Evolutionary conservation across 2,329 filamentous ascomycete species (phyloP).

Genomic region (Diaporthe sp.): DNA sequence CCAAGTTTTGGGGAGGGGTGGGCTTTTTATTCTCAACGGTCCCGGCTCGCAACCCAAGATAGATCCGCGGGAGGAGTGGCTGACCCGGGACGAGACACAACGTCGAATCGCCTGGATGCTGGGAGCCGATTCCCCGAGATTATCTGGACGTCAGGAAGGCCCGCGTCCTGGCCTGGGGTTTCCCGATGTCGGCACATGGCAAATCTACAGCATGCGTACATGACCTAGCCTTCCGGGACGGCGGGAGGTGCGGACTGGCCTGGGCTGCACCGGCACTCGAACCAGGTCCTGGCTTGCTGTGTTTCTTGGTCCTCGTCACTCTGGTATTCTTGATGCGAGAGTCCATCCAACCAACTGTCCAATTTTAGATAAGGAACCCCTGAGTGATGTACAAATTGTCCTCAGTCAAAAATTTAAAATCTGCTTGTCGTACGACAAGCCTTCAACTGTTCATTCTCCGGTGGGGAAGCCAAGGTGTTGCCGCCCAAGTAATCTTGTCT

Average conservation of each 20-base stretch:
- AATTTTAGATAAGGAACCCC: background rate
- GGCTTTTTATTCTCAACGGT: constrained; percentile 24
- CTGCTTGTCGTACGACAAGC: background rate
- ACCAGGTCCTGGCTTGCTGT: background rate
- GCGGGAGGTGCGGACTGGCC: background rate
- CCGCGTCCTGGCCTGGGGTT: background rate
- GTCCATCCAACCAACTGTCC: background rate
- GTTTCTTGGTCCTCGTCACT: background rate
- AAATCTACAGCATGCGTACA: background rate
- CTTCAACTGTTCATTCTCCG: background rate
- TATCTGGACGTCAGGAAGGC: background rate
- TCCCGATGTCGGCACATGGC: constrained; percentile 27
- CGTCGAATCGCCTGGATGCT: constrained; percentile 24
- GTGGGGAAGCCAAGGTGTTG: background rate
- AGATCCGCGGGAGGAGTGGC: constrained; percentile 7
- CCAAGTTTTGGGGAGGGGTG: constrained; percentile 11
- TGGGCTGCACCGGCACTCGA: background rate
- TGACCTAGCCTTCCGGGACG: background rate
- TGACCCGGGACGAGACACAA: background rate
- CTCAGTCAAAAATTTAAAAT: background rate
- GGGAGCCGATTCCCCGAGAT: constrained; percentile 27
- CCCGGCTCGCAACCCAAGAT: constrained; percentile 29
- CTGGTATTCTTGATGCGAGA: background rate
- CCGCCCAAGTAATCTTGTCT: background rate
- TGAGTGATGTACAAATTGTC: background rate